Evolutionary conservation across 2,329 filamentous ascomycete genomes (phyloP), one percentile per base, ranked within the genome.

Genomic region (Cladobotryum protrusum): DNA sequence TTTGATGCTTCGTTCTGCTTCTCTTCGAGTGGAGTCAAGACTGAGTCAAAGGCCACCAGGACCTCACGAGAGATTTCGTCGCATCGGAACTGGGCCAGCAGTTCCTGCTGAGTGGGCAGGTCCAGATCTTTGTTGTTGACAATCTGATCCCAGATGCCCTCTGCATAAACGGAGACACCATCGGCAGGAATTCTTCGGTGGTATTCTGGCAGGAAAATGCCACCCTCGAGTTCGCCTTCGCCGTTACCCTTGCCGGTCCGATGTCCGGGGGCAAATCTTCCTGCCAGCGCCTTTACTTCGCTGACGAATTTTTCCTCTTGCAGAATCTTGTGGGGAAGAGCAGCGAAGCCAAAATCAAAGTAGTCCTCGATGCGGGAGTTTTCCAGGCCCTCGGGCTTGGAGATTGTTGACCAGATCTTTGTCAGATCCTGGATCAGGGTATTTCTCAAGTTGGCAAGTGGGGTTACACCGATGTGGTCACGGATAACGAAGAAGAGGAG

Each of bases 61-160:
- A 95, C 93, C 64, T 96, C 92, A 55, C 91, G 81, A 36, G 90
- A 82, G 52, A 99, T 99, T 70, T 99, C 93, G 66, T 99, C 93
- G 67, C 93, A 99, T 57, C 93, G 83, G 73, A 97, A 99, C 67
- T 99, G 93, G 11, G 93, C 93, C 47, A 99, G 78, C 42, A 99
- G 78, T 67, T 99, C 93, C 70, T 99, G 93, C 66, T 99, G 93
- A 0, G 93, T 97, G 3, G 93, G 93, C 52, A 99, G 71, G 69
- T 99, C 93, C 48, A 99, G 77, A 63, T 99, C 93, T 70, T 99
- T 99, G 77, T 99, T 99, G 74, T 92, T 87, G 60, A 96, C 91
- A 64, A 99, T 99, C 70, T 97, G 92, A 62, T 97, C 91, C 93
- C 93, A 99, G 41, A 99, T 83, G 37, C 91, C 89, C 65, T 93